Evolutionary conservation across 768 basidiomycete species (phyloP).

Genomic region (Lenzites betulinus): DNA sequence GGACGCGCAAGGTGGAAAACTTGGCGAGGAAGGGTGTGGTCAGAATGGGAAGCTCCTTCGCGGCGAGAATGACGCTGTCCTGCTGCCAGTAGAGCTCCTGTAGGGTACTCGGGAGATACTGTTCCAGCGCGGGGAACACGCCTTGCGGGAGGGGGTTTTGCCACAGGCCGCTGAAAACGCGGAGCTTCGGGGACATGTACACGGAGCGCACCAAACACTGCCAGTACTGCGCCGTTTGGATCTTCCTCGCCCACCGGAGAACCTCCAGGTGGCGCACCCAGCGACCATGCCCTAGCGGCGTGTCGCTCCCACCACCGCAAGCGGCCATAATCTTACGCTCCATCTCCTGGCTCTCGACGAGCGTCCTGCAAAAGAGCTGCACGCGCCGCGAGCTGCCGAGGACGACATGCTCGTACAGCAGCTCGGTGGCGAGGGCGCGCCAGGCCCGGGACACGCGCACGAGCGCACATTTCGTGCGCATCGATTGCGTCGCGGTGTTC

Average conservation of each 20-base stretch:
- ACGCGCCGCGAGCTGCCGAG: slow-evolving; percentile 49
- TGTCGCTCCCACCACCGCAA: background rate
- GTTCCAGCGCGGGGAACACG: slow-evolving; percentile 44
- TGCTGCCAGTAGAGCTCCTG: slow-evolving; percentile 50
- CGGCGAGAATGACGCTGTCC: slow-evolving; percentile 17
- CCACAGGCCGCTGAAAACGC: slow-evolving; percentile 51
- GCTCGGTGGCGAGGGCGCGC: slow-evolving; percentile 43
- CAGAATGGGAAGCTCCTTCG: slow-evolving; percentile 29
- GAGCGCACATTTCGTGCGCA: slow-evolving; percentile 51
- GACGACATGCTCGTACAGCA: slow-evolving; percentile 49
- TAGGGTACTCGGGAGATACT: slow-evolving; percentile 43
- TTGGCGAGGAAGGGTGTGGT: slow-evolving; percentile 40
- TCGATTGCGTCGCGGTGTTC: slow-evolving; percentile 49
- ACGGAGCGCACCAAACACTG: slow-evolving; percentile 46
- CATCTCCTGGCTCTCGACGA: slow-evolving; percentile 29
- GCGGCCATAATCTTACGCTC: slow-evolving; percentile 8
- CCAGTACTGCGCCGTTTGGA: slow-evolving; percentile 40
- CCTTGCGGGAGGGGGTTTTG: slow-evolving; percentile 43
- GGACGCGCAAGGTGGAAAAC: slow-evolving; percentile 44
- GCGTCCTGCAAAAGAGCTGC: slow-evolving; percentile 37
- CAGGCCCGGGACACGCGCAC: slow-evolving; percentile 51
- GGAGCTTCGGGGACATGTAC: slow-evolving; percentile 47
- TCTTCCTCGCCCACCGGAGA: slow-evolving; percentile 46
- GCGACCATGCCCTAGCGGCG: slow-evolving; percentile 38
- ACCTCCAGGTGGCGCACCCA: slow-evolving; percentile 54